Conservation (phyloP, 306 rosid species). For the Alnus glutinosa region DNA sequence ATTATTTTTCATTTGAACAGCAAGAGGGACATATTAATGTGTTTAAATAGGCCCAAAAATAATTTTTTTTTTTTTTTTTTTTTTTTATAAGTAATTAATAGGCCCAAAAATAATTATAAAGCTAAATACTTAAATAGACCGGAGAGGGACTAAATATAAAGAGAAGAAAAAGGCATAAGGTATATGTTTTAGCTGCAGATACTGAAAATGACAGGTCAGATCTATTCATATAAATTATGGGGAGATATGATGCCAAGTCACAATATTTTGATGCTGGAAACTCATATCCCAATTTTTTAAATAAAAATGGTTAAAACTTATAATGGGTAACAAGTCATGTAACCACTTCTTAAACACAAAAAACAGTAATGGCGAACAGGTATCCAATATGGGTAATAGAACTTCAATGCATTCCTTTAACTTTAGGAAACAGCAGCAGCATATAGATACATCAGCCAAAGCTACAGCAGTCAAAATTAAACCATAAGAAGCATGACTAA, state of each 20-base stretch:
- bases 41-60: background rate
- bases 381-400: background rate
- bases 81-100: too few species aligned
- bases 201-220: background rate
- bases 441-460: constrained; percentile 27
- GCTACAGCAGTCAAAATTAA: background rate
- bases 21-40: background rate
- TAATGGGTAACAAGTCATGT: background rate
- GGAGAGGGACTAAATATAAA: background rate
- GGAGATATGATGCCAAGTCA: background rate
- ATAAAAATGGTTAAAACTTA: background rate
- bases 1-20: background rate
- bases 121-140: background rate
- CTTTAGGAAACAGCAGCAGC: constrained; percentile 5
- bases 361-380: background rate
- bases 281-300: background rate
- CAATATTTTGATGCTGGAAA: background rate
- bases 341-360: background rate
- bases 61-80: too few species aligned
- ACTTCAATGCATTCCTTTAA: background rate
- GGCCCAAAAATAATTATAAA: background rate
- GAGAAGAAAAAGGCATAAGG: background rate
- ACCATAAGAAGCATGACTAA: constrained; percentile 21
- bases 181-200: background rate
- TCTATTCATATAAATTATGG: background rate